A percentile compares a stretch with the other conserved stretches of the same genome.
Conservation (phyloP, 2,329 filamentous ascomycete species). For the Delphinella strobiligena region DNA sequence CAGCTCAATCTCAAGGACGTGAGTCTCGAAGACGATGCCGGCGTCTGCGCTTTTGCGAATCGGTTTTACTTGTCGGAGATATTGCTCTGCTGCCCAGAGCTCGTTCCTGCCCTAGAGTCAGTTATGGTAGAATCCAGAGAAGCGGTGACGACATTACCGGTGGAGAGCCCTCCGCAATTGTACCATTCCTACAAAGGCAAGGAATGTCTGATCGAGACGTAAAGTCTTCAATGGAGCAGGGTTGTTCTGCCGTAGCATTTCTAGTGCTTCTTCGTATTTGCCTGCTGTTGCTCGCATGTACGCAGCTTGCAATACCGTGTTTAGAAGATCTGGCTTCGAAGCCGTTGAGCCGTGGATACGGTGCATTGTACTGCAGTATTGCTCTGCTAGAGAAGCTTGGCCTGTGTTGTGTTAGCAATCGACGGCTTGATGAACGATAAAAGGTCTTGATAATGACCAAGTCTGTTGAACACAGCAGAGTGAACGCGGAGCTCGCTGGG, state of each 20-base stretch:
- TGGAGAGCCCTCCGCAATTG: slow-evolving; percentile 53
- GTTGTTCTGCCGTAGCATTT: slow-evolving; percentile 47
- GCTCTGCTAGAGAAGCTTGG: slow-evolving; percentile 43
- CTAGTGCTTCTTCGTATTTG: slow-evolving; percentile 56
- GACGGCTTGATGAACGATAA: background rate
- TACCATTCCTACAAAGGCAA: slow-evolving; percentile 54
- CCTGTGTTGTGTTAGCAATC: slow-evolving; percentile 24
- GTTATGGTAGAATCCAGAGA: too few species aligned
- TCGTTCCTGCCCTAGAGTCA: slow-evolving; percentile 34
- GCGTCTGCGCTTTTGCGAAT: slow-evolving; percentile 34
- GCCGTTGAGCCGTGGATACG: slow-evolving; percentile 54
- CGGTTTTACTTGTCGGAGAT: slow-evolving; percentile 45
- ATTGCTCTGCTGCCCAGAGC: slow-evolving; percentile 41
- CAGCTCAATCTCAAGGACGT: slow-evolving; percentile 48
- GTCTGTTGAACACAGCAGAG: slow-evolving; percentile 61
- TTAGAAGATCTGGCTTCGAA: slow-evolving; percentile 67
- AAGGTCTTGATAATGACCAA: slow-evolving; percentile 40
- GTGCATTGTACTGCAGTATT: slow-evolving; percentile 61
- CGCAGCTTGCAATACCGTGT: slow-evolving; percentile 59
- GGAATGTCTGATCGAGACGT: slow-evolving; percentile 65
- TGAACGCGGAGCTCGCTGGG: slow-evolving; percentile 63
- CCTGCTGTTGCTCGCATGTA: slow-evolving; percentile 55
- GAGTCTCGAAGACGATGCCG: slow-evolving; percentile 47
- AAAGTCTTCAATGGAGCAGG: slow-evolving; percentile 55
- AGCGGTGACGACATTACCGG: slow-evolving; percentile 21